These are phyloP conservation scores for Fusarium albidum DNA, from an alignment of 2,329 filamentous ascomycete genomes.

Conservation along the genomic window DNA sequence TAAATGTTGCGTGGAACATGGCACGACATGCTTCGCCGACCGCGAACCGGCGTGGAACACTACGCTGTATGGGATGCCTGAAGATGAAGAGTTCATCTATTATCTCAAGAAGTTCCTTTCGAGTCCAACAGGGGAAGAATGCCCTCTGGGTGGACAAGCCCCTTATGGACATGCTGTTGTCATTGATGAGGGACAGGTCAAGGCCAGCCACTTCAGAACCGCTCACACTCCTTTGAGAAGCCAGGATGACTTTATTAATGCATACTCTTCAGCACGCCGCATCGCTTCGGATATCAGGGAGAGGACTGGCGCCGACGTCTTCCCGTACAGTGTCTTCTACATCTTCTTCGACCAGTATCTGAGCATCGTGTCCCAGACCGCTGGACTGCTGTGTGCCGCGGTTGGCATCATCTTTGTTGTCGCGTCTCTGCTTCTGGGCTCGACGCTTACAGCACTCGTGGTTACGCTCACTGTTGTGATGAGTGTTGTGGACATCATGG, in stretches of 20 bases:
- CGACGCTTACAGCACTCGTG: constrained; percentile 79
- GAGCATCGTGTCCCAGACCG: constrained; percentile 81
- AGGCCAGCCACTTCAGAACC: constrained; percentile 90
- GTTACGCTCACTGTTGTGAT: constrained; percentile 90
- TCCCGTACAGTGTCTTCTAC: constrained; percentile 97
- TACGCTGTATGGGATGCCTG: constrained; percentile 88
- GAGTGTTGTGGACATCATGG: constrained; percentile 93
- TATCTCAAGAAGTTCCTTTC: constrained; percentile 86
- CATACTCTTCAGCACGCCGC: constrained; percentile 87
- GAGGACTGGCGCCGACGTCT: constrained; percentile 80
- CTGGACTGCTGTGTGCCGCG: constrained; percentile 80
- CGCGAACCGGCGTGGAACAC: constrained; percentile 88
- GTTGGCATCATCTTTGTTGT: constrained; percentile 86
- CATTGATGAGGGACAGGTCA: constrained; percentile 74
- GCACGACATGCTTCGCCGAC: constrained; percentile 79
- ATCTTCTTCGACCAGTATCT: constrained; percentile 99
- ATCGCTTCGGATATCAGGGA: constrained; percentile 80
- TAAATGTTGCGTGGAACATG: constrained; percentile 74
- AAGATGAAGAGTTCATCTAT: constrained; percentile 87
- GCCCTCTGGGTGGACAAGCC: constrained; percentile 87
- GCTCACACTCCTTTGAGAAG: constrained; percentile 86
- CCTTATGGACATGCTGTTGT: constrained; percentile 87
- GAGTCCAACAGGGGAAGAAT: constrained; percentile 81
- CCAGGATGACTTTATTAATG: constrained; percentile 91
- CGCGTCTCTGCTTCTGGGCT: constrained; percentile 83